Base-by-base conservation (phyloP, 2,329 filamentous ascomycete genomes). In the Chaetomium globosum region DNA sequence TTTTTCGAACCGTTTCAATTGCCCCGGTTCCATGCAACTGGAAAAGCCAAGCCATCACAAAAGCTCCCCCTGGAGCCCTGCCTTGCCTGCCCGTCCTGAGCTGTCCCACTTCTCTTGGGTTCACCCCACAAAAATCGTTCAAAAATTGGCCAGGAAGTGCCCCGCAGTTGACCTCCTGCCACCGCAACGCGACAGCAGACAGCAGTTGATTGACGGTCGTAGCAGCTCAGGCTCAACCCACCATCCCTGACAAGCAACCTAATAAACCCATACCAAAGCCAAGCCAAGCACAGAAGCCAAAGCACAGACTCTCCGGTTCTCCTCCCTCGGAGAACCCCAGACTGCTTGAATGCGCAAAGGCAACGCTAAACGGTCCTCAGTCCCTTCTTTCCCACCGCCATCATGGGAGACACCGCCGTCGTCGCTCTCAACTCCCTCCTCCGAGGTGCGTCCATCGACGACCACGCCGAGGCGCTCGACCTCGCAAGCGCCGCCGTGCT, bases 401-500 rank as follows among this genome's bases (percentile, higher is more conserved):
- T 66, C 70, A 73, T 73, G 77, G 74, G 80, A 74, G 80, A 83
- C 73, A 76, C 81, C 72, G 78, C 83, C 67, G 78, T 76, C 70
- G 72, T 81, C 43, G 77, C 80, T 64, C 81, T 87, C 72, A 80
- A 81, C 73, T 80, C 82, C 68, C 78, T 86, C 67, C 81, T 89
- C 71, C 81, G 82, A 67, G 76, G 79, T 60, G 76, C 85, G 58
- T 81, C 81, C 58, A 86, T 89, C 72, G 77, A 86, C 67, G 90
- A 95, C 79, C 89, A 93, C 76, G 85, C 90, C 55, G 88, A 93
- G 76, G 80, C 91, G 59, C 85, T 95, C 65, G 82, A 84, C 74
- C 82, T 85, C 59, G 83, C 86, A 73, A 86, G 86, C 73, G 83
- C 85, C 51, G 83, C 86, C 58, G 77, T 89, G 67, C 87, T 86